Conservation (phyloP, 805 yeast genomes). For the Cyberlindnera sargentensis region DNA sequence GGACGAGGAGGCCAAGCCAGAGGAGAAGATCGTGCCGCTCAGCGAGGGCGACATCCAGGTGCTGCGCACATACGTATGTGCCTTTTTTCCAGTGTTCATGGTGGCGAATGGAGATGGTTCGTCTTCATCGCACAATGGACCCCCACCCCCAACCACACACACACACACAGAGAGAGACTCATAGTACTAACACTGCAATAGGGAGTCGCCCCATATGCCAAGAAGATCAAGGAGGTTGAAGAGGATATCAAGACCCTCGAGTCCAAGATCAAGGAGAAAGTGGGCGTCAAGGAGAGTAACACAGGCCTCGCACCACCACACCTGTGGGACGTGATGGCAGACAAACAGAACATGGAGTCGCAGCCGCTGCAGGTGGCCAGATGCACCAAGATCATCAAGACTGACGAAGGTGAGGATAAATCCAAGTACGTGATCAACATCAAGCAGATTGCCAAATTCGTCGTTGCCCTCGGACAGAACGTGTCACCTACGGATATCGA, state of each 20-base stretch:
- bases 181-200: conserved; percentile 11
- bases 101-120: neutral
- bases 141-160: too few species aligned
- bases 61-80: conserved; percentile 68
- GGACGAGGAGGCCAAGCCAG: conserved; percentile 41
- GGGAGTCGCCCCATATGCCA: conserved; percentile 95
- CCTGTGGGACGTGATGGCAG: conserved; percentile 96
- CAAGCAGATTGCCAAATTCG: conserved; percentile 97
- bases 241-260: conserved; percentile 82
- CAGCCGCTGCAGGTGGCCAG: conserved; percentile 98
- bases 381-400: conserved; percentile 92
- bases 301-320: conserved; percentile 98
- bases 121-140: too few species aligned
- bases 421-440: conserved; percentile 92
- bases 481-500: conserved; percentile 98
- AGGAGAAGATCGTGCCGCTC: conserved; percentile 76
- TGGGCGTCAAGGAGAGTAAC: conserved; percentile 91
- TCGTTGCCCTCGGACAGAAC: conserved; percentile 92
- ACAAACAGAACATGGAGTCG: conserved; percentile 83
- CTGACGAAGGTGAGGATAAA: conserved; percentile 60
- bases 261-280: conserved; percentile 83
- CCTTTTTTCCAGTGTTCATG: neutral
- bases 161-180: too few species aligned
- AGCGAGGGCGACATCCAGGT: conserved; percentile 97
- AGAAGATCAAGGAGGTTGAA: conserved; percentile 72